phyloP scores from a whole-genome alignment of 306 rosid genomes.

The Ziziphus jujuba region DNA sequence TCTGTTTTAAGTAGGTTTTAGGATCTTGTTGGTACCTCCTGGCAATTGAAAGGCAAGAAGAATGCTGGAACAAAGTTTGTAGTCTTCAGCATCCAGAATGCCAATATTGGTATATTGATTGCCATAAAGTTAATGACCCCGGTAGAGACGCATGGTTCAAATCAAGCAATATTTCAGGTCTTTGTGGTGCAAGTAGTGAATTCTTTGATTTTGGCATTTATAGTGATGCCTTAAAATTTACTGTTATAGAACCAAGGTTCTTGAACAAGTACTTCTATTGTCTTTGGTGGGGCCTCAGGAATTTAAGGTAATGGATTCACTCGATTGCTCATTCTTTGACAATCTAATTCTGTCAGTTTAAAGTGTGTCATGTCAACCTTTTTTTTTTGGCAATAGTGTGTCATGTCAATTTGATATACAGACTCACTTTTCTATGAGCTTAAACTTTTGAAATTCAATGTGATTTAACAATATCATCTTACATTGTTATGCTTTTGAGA shows the following conservation, averaged over 20 bases:
- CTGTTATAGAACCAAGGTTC: constrained; percentile 42
- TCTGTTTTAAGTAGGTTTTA: constrained; percentile 39
- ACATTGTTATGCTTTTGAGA: neutral
- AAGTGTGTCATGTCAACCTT: too few relatives aligned
- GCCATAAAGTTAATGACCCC: constrained; percentile 32
- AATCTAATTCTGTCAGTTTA: neutral
- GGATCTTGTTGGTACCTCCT: constrained; percentile 57
- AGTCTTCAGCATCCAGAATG: constrained; percentile 28
- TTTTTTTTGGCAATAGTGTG: too few relatives aligned
- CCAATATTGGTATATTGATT: constrained; percentile 42
- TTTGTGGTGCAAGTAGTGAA: constrained; percentile 36
- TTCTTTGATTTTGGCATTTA: constrained; percentile 57
- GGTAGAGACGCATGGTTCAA: constrained; percentile 40
- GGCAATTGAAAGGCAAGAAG: constrained; percentile 52
- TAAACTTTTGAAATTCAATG: too few relatives aligned
- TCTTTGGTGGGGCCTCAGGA: constrained; percentile 38
- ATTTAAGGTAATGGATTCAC: neutral
- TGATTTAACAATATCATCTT: too few relatives aligned
- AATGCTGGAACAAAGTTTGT: constrained; percentile 66
- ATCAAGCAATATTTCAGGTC: constrained; percentile 50
- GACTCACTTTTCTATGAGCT: too few relatives aligned
- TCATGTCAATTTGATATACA: too few relatives aligned
- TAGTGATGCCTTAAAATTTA: constrained; percentile 37
- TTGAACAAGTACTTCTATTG: constrained; percentile 44
- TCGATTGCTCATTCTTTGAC: neutral